phyloP scores from a whole-genome alignment of 495 filamentous ascomycete species.

The Pyronema domesticum region DNA sequence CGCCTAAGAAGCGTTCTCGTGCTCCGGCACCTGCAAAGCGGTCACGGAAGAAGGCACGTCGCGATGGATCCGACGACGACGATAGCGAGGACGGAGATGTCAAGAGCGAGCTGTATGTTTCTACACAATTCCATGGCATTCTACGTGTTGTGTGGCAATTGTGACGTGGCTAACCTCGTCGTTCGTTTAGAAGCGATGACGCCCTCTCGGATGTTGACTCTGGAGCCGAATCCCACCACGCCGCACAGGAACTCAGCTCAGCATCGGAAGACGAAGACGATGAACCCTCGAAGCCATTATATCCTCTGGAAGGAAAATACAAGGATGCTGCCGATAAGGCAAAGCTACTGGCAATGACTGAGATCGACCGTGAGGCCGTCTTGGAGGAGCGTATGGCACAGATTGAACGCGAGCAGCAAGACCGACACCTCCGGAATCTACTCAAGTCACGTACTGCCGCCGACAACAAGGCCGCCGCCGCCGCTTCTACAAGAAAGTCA shows the following conservation, averaged over 20 bases:
- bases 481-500: constrained; percentile 13
- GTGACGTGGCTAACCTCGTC: background rate
- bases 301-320: constrained; percentile 79
- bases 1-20: constrained; percentile 10
- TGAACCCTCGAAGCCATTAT: constrained; percentile 46
- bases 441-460: constrained; percentile 49
- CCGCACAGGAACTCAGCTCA: constrained; percentile 1
- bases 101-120: constrained; percentile 69
- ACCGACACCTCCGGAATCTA: constrained; percentile 64
- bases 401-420: constrained; percentile 61
- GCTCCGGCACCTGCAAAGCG: constrained; percentile 24
- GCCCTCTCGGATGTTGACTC: constrained; percentile 1
- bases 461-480: constrained; percentile 32
- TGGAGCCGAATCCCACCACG: background rate
- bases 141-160: background rate
- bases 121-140: background rate
- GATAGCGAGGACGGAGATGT: constrained; percentile 49
- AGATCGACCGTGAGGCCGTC: constrained; percentile 75
- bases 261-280: constrained; percentile 25
- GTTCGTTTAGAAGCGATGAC: background rate
- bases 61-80: background rate
- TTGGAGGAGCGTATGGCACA: constrained; percentile 75
- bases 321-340: constrained; percentile 59
- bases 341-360: constrained; percentile 69
- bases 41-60: constrained; percentile 31